Conservation (phyloP, 495 filamentous ascomycete genomes). For the Aspergillus baeticus region DNA sequence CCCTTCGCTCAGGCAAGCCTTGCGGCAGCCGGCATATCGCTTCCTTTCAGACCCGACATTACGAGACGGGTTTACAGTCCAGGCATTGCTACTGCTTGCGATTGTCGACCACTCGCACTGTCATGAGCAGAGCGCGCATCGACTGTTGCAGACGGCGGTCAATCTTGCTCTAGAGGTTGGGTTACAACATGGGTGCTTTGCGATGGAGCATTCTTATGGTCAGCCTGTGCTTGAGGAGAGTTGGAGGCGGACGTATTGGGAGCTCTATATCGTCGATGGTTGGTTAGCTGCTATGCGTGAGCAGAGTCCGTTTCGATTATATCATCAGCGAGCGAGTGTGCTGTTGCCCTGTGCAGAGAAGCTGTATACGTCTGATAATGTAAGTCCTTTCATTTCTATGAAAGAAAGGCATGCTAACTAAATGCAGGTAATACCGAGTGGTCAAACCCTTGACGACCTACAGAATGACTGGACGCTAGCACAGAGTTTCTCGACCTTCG, state of each 20-base stretch:
- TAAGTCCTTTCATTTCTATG: constrained; percentile 3
- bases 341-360: constrained; percentile 23
- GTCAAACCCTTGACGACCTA: constrained; percentile 13
- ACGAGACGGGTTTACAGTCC: constrained; percentile 65
- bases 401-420: neutral
- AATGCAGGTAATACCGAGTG: constrained; percentile 2
- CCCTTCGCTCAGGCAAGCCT: constrained; percentile 37
- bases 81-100: constrained; percentile 67
- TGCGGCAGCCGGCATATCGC: constrained; percentile 56
- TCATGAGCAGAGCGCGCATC: constrained; percentile 56
- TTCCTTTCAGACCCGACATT: constrained; percentile 47
- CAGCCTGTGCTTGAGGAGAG: constrained; percentile 63
- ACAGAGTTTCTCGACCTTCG: constrained; percentile 24
- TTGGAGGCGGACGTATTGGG: constrained; percentile 83
- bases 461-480: constrained; percentile 14
- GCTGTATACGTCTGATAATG: constrained; percentile 13
- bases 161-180: constrained; percentile 65
- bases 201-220: constrained; percentile 28
- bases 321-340: constrained; percentile 31
- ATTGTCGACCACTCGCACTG: constrained; percentile 66
- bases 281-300: constrained; percentile 34
- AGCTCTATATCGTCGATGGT: constrained; percentile 68
- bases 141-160: constrained; percentile 60
- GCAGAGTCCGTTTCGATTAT: constrained; percentile 29
- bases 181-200: constrained; percentile 56